phyloP scores from a whole-genome alignment of 176 grass and related monocot species.

The Cenchrus americanus region DNA sequence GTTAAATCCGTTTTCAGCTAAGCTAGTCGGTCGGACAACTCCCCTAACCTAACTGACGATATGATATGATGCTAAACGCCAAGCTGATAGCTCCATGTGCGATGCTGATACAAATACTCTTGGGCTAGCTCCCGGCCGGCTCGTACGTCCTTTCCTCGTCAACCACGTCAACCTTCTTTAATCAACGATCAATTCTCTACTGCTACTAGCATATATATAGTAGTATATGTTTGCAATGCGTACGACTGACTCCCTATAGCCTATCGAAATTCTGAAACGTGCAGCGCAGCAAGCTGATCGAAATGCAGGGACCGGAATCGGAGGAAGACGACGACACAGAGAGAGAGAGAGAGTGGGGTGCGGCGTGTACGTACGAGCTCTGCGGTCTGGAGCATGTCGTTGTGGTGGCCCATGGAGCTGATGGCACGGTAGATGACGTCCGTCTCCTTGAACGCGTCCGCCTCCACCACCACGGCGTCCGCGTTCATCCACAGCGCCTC shows the following conservation, averaged over 20 bases:
- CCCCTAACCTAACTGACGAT: not conserved
- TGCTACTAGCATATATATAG: too few species aligned
- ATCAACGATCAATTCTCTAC: too few species aligned
- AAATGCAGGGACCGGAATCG: too few species aligned
- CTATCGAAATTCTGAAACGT: too few species aligned
- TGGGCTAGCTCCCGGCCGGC: too few species aligned
- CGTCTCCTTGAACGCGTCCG: conserved; percentile 89
- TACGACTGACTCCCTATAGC: too few species aligned
- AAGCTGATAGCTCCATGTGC: not conserved
- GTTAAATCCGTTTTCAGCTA: not conserved
- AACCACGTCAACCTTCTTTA: too few species aligned
- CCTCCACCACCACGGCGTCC: conserved; percentile 76
- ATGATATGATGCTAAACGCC: too few species aligned
- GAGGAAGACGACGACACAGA: not conserved
- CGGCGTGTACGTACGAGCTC: conserved; percentile 62
- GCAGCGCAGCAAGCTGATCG: too few species aligned
- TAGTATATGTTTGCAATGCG: too few species aligned
- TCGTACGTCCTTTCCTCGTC: not conserved
- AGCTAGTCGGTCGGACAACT: too few species aligned
- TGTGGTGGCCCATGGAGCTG: conserved; percentile 89
- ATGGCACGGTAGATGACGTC: conserved; percentile 96
- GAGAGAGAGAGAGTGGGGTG: not conserved
- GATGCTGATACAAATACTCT: not conserved
- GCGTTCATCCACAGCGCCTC: conserved; percentile 70
- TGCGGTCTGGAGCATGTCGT: conserved; percentile 89